Evolutionary conservation across 768 basidiomycete species (phyloP).

Genomic region (Wakefieldia striispora): DNA sequence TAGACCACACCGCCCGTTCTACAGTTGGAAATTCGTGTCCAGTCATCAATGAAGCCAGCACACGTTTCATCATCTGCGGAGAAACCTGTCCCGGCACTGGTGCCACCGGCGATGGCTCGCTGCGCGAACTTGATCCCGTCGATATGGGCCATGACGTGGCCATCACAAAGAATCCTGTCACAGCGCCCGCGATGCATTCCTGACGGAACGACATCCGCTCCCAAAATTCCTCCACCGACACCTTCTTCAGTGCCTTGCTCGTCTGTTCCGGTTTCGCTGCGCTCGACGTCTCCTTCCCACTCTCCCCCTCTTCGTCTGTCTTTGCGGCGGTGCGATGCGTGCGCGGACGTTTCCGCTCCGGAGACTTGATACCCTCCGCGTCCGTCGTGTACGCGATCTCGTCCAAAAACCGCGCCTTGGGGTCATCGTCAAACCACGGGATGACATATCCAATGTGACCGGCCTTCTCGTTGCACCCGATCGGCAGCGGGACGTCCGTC

Average conservation of each 20-base stretch:
- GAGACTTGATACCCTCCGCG: slow-evolving; percentile 56
- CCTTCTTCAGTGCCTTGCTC: slow-evolving; percentile 55
- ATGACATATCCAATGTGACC: slow-evolving; percentile 65
- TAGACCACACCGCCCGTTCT: slow-evolving; percentile 64
- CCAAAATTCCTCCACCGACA: slow-evolving; percentile 86
- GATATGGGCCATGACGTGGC: slow-evolving; percentile 39
- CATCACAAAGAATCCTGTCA: slow-evolving; percentile 91
- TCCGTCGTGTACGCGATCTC: slow-evolving; percentile 79
- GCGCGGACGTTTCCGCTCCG: slow-evolving; percentile 57
- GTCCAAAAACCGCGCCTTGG: slow-evolving; percentile 90
- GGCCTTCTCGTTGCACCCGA: slow-evolving; percentile 29
- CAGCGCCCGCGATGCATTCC: slow-evolving; percentile 86
- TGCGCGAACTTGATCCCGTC: slow-evolving; percentile 1
- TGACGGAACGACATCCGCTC: slow-evolving; percentile 96
- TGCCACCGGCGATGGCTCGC: slow-evolving; percentile 43
- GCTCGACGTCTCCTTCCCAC: slow-evolving; percentile 25
- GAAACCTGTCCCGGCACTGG: slow-evolving; percentile 63
- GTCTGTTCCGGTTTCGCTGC: slow-evolving; percentile 35
- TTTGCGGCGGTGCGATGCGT: slow-evolving; percentile 12
- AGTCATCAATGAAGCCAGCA: slow-evolving; percentile 65
- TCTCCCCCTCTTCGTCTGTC: slow-evolving; percentile 24
- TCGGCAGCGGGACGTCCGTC: slow-evolving; percentile 41
- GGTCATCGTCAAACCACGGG: slow-evolving; percentile 95
- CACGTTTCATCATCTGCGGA: slow-evolving; percentile 62
- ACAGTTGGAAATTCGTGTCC: slow-evolving; percentile 75